A percentile compares a stretch with the other conserved stretches of the same genome.
phyloP scores from a whole-genome alignment of 1,139 yeast genomes.

The Nakaseomyces kungkrabaensis region DNA sequence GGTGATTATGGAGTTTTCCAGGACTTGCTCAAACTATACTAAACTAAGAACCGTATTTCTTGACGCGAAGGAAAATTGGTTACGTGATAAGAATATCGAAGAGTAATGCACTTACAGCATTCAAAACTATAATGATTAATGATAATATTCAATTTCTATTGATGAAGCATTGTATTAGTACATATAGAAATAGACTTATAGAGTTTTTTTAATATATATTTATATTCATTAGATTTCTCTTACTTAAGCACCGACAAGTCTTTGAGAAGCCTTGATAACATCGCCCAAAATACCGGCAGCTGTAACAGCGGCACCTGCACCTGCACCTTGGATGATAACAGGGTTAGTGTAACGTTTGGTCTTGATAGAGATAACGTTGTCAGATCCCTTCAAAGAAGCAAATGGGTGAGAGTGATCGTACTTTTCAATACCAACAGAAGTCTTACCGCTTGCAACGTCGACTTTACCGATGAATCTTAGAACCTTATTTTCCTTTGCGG shows the following conservation, averaged over 20 bases:
- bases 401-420: constrained; percentile 86
- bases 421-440: constrained; percentile 80
- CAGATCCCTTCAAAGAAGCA: constrained; percentile 91
- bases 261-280: constrained; percentile 80
- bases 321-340: constrained; percentile 94
- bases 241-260: constrained; percentile 33
- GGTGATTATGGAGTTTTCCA: constrained; percentile 59
- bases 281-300: constrained; percentile 98
- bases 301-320: constrained; percentile 98
- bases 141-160: background rate
- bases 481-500: constrained; percentile 75
- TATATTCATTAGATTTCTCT: background rate
- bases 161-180: background rate
- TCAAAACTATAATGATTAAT: background rate
- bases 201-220: background rate
- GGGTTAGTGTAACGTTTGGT: constrained; percentile 90
- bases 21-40: constrained; percentile 46
- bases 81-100: constrained; percentile 11
- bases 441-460: constrained; percentile 58
- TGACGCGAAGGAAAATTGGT: constrained; percentile 47
- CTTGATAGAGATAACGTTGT: constrained; percentile 85
- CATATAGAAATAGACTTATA: background rate
- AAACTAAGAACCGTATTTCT: constrained; percentile 44
- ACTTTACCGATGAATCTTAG: constrained; percentile 89
- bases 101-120: constrained; percentile 5